These are phyloP conservation scores for Mycena indigotica DNA, from an alignment of 768 basidiomycete genomes.

Conservation along the genomic window DNA sequence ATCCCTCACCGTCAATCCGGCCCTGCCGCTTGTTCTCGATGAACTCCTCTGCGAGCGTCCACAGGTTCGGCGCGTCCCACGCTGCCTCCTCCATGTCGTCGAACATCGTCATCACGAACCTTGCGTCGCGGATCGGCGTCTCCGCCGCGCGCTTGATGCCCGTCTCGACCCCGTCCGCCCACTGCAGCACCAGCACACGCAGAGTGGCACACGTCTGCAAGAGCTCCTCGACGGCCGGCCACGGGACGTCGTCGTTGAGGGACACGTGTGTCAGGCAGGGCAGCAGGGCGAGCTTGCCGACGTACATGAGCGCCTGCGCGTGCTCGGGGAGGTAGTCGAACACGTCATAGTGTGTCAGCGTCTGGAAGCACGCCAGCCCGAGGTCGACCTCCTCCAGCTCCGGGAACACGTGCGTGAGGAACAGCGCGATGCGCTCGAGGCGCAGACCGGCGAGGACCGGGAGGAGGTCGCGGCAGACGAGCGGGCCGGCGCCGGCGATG, in stretches of 20 bases:
- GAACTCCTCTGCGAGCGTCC: not conserved
- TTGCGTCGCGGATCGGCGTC: not conserved
- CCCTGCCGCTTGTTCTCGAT: not conserved
- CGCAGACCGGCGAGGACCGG: not conserved
- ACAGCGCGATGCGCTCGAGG: not conserved
- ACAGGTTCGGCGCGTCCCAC: not conserved
- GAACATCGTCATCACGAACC: not conserved
- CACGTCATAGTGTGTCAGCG: conserved; percentile 9
- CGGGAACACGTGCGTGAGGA: not conserved
- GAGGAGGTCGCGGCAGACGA: not conserved
- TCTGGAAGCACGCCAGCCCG: not conserved
- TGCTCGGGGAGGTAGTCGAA: not conserved
- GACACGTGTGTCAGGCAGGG: conserved; percentile 11
- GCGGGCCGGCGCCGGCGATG: not conserved
- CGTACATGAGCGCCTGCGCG: not conserved
- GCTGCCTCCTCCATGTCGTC: not conserved
- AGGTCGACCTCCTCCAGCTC: conserved; percentile 3
- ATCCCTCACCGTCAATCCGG: not conserved
- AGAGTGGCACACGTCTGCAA: not conserved
- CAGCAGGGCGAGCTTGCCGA: not conserved
- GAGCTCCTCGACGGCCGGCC: not conserved
- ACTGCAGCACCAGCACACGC: not conserved
- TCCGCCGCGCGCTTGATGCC: not conserved
- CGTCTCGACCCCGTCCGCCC: not conserved
- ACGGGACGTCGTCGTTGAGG: not conserved